Evolutionary conservation across 106 monocot species (phyloP), one percentile per base, ranked within the genome.

Genomic region (Dioscorea zingiberensis): DNA sequence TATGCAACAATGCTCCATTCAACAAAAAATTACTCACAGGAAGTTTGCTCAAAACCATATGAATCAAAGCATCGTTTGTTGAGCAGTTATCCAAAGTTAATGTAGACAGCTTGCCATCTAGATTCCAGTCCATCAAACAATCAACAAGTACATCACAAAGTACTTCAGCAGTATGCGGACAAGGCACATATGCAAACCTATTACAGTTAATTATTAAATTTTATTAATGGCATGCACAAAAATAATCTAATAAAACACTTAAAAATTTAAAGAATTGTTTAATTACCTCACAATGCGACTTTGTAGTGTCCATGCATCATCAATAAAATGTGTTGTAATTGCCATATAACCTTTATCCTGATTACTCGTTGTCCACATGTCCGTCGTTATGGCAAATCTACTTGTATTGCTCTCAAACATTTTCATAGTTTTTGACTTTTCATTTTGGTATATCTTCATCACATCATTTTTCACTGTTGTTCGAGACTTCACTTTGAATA

Each of bases 261-360:
- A 26, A 24, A 66, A 26, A 1, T 57, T 5, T 24, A 45, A 24
- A 65, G 21, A 29, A 55, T 16, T 16, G 7, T n/a, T 10, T 21
- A 67, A 60, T 22, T 60, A 77, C 77, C 77, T 77, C 9, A 77
- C 22, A 21, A 77, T 17, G 4, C 44, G 62, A 32, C 30, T 62
- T 62, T 62, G 62, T 17, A 62, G 18, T 11, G 16, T 25, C 62
- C 28, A 62, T 17, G 27, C 11, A 6, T 30, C 62, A 1, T 62
- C 62, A 29, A 62, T 21, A 62, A 32, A 62, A 21, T 27, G 62
- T 62, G 62, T 13, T 8, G 30, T 62, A 3, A 62, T 9, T 29
- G 49, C 29, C 62, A 62, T 62, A 21, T 0, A 62, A 14, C 44
- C 28, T 62, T 32, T 62, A 10, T 44, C 29, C 16, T 62, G 62